Conservation (phyloP, 2,329 filamentous ascomycete genomes). For the Arthrobotrys iridis region DNA sequence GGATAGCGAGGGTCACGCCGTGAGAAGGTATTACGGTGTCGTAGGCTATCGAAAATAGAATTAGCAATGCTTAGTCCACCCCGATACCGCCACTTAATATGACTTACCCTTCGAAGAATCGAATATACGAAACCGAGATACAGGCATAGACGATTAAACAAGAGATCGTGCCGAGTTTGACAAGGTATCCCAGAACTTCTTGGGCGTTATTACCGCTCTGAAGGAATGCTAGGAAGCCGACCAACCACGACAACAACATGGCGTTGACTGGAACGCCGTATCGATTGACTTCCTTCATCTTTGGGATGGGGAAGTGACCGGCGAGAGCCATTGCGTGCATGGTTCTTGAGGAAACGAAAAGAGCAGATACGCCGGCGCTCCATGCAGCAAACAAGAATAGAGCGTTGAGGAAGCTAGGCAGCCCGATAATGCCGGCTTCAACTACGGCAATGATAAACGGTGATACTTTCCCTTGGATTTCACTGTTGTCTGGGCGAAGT, state of each 20-base stretch:
- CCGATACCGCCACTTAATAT: neutral
- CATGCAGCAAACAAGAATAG: constrained; percentile 64
- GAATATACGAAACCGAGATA: constrained; percentile 44
- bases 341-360: constrained; percentile 63
- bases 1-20: constrained; percentile 57
- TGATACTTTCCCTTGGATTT: constrained; percentile 55
- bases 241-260: constrained; percentile 61
- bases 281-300: constrained; percentile 59
- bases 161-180: constrained; percentile 45
- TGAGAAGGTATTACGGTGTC: constrained; percentile 48
- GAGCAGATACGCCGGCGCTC: constrained; percentile 62
- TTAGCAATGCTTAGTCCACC: neutral
- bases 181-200: constrained; percentile 48
- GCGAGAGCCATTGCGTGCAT: constrained; percentile 63
- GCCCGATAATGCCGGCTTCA: constrained; percentile 60
- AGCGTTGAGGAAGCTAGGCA: constrained; percentile 63
- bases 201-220: constrained; percentile 58
- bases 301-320: constrained; percentile 62
- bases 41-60: neutral
- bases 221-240: constrained; percentile 62
- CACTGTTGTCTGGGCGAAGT: constrained; percentile 50
- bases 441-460: constrained; percentile 63
- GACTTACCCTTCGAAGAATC: constrained; percentile 51
- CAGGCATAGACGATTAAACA: constrained; percentile 49
- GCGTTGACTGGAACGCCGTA: constrained; percentile 62